Evolutionary conservation across 169 alveolate genomes (phyloP).

Genomic region (Eimeria maxima): DNA sequence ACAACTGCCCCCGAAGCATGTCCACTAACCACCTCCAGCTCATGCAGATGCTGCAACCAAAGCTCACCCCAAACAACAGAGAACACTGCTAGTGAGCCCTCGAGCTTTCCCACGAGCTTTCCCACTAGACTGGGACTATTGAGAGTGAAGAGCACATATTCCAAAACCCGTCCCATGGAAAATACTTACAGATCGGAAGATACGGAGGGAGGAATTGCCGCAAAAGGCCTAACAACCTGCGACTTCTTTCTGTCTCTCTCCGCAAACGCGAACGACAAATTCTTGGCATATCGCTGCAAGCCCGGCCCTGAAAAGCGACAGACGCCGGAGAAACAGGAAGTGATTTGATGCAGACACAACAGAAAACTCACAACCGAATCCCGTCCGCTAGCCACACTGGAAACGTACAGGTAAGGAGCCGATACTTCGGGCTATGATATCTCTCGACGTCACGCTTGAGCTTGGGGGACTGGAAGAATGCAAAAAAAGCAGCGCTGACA

Average conservation of each 20-base stretch:
- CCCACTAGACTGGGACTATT: not conserved
- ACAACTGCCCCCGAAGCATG: slow-evolving; percentile 69
- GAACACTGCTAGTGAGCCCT: too few relatives aligned
- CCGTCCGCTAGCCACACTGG: not conserved
- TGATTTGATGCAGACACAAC: not conserved
- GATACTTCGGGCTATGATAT: slow-evolving; percentile 46
- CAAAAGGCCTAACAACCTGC: slow-evolving; percentile 60
- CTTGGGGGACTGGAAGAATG: slow-evolving; percentile 35
- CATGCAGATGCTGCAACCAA: slow-evolving; percentile 60
- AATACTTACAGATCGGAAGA: slow-evolving; percentile 66
- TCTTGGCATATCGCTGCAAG: slow-evolving; percentile 74
- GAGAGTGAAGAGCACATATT: not conserved
- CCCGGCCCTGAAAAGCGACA: slow-evolving; percentile 57
- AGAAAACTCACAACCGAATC: not conserved
- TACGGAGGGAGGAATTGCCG: slow-evolving; percentile 74
- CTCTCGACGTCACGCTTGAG: slow-evolving; percentile 69
- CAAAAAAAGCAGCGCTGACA: slow-evolving; percentile 70
- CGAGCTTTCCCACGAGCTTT: not conserved
- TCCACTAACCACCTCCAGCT: slow-evolving; percentile 76
- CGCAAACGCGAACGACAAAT: slow-evolving; percentile 53
- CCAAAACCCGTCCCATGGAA: too few relatives aligned
- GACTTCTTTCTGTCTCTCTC: slow-evolving; percentile 71
- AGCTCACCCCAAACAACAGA: not conserved
- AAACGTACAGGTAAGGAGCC: slow-evolving; percentile 57
- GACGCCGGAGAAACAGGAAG: not conserved